phyloP scores from a whole-genome alignment of 352 stramenopile genomes.

The Pythium periplocum region DNA sequence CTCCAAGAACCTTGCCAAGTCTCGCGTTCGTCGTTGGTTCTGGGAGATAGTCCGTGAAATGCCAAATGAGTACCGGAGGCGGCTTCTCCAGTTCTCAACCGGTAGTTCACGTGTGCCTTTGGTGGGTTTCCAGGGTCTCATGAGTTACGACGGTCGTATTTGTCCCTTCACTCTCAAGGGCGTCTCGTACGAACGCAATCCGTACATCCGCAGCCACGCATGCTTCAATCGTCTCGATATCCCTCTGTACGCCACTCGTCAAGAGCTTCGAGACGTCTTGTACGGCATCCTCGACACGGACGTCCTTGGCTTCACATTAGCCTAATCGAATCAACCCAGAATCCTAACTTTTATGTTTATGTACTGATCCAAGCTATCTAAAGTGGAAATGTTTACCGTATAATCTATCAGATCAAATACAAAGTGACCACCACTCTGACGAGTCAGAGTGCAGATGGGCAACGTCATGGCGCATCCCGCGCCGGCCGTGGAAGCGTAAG shows the following conservation, averaged over 20 bases:
- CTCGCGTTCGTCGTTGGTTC: slow-evolving; percentile 81
- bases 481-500: no score
- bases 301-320: slow-evolving; percentile 20
- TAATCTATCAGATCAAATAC: no score
- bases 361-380: no score
- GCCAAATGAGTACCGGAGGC: slow-evolving; percentile 69
- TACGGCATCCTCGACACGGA: slow-evolving; percentile 20
- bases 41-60: slow-evolving; percentile 94
- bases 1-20: slow-evolving; percentile 38
- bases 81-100: slow-evolving; percentile 79
- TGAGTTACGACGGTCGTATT: slow-evolving; percentile 71
- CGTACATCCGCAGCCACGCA: slow-evolving; percentile 22
- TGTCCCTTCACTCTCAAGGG: slow-evolving; percentile 74
- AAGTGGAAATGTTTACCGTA: no score
- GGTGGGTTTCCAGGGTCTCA: slow-evolving; percentile 68
- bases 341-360: no score
- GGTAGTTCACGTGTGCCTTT: slow-evolving; percentile 72
- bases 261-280: slow-evolving; percentile 14
- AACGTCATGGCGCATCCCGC: no score
- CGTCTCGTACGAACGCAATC: slow-evolving; percentile 11
- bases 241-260: slow-evolving; percentile 14
- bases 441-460: no score
- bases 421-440: no score
- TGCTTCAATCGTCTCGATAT: slow-evolving; percentile 24
- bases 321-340: not conserved